phyloP scores from a whole-genome alignment of 2,329 filamentous ascomycete species.

The Nemania sp. region DNA sequence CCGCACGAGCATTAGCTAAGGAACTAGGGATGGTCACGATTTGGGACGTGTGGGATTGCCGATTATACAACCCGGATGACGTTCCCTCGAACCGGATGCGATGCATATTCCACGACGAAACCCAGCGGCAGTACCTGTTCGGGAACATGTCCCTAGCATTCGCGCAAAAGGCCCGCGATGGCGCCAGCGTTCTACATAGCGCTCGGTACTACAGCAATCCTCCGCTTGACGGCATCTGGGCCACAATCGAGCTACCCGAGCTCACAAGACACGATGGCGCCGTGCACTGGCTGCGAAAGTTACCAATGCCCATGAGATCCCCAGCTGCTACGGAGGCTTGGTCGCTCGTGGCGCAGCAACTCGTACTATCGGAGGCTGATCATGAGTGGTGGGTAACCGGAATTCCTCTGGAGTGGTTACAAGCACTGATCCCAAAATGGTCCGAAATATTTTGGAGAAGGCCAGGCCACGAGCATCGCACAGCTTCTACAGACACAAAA shows the following conservation, averaged over 20 bases:
- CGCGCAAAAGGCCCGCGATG: conserved; percentile 4
- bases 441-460: background rate
- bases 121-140: conserved; percentile 14
- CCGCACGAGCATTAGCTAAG: conserved; percentile 7
- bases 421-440: background rate
- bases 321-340: background rate
- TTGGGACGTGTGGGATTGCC: conserved; percentile 12
- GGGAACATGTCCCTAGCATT: conserved; percentile 18
- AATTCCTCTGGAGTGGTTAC: conserved; percentile 1
- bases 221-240: conserved; percentile 15
- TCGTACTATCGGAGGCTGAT: background rate
- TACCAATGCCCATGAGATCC: background rate
- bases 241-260: conserved; percentile 9
- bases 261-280: background rate
- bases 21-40: conserved; percentile 4
- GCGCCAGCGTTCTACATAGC: conserved; percentile 13
- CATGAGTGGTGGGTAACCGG: background rate
- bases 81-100: conserved; percentile 13
- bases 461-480: background rate
- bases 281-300: conserved; percentile 1
- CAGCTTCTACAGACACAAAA: no score
- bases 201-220: conserved; percentile 1
- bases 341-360: background rate
- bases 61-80: background rate
- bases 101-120: conserved; percentile 4